Base-by-base conservation (phyloP, 1,284 basidiomycete species). In the Fomitopsis betulina region DNA sequence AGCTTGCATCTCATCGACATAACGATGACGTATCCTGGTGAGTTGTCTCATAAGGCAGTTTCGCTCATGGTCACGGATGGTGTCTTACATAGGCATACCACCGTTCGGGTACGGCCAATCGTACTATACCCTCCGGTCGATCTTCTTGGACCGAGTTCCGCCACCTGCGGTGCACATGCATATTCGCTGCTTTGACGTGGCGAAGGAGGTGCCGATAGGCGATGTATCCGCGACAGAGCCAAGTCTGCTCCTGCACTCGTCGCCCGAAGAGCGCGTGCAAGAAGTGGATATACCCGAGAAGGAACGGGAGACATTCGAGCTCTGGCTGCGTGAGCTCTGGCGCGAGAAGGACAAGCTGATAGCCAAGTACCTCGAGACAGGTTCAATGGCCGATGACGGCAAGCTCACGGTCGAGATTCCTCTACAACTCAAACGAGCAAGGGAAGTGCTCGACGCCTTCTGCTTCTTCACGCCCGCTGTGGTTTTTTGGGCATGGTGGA, bases 101-200 rank as follows among this genome's bases (percentile, higher is more conserved):
- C 76, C 80, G 0, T 75, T 78, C 68, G 83, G 81, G 32, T 93
- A 90, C 67, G 93, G 92, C 0, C 93, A 96, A 72, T 79, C 81
- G 43, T 93, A 90, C 69, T 96, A 94, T 72, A 95, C 94, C 37
- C 75, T 98, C 25, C 85, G 90, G 38, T 94, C 93, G 2, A 89
- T 97, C 60, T 98, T 97, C 74, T 82, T 91, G 64, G 82, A 88
- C 62, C 82, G 91, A 15, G 78, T 94, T 3, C 81, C 95, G 0
- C 95, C 96, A 1, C 96, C 96, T 0, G 76, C 80, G 1, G 82
- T 98, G 19, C 91, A 96, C 70, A 80, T 98, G 65, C 96, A 98
- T 70, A 73, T 97, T 40, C 84, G 90, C 38, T 76, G 88, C 61
- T 89, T 93, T 69, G 77, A 88, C 63, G 85, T 94, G 9, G 74